Conservation (phyloP, 176 grass and related monocot species). For the Juncus inflexus region DNA sequence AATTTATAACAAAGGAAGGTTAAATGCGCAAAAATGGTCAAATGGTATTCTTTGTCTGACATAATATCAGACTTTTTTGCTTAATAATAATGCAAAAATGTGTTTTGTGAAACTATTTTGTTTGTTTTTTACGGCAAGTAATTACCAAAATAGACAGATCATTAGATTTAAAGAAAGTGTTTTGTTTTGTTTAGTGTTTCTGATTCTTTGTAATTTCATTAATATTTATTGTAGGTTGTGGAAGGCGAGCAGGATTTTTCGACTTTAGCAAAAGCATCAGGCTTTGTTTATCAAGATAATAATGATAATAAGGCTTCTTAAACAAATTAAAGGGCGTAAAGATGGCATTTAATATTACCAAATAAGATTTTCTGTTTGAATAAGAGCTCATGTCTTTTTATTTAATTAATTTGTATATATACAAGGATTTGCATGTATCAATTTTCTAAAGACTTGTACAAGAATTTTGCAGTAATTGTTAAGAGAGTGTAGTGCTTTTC, state of each 20-base stretch:
- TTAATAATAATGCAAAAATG: background rate
- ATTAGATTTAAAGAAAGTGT: no score
- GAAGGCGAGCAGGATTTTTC: constrained; percentile 72
- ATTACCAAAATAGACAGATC: background rate
- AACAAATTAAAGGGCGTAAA: constrained; percentile 2
- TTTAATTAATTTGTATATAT: constrained; percentile 12
- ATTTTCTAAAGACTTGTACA: constrained; percentile 5
- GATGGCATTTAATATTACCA: background rate
- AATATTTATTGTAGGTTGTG: constrained; percentile 41
- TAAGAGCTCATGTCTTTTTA: background rate
- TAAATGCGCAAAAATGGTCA: no score
- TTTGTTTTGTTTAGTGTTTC: background rate
- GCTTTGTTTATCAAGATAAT: constrained; percentile 39
- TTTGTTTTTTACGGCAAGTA: no score
- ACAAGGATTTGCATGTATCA: constrained; percentile 2
- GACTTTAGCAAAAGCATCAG: constrained; percentile 63
- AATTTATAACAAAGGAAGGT: no score
- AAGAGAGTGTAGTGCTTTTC: background rate
- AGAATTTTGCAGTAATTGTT: constrained; percentile 22
- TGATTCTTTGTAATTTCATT: background rate
- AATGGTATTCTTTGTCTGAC: background rate
- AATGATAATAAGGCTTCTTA: constrained; percentile 22
- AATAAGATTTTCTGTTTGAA: constrained; percentile 1
- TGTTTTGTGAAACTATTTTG: no score
- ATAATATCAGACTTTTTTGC: background rate